Percentiles rank a stretch among this genome's conserved stretches.
Evolutionary conservation across 1,139 yeast genomes (phyloP).

Genomic region (Yamadazyma songkhlaensis): DNA sequence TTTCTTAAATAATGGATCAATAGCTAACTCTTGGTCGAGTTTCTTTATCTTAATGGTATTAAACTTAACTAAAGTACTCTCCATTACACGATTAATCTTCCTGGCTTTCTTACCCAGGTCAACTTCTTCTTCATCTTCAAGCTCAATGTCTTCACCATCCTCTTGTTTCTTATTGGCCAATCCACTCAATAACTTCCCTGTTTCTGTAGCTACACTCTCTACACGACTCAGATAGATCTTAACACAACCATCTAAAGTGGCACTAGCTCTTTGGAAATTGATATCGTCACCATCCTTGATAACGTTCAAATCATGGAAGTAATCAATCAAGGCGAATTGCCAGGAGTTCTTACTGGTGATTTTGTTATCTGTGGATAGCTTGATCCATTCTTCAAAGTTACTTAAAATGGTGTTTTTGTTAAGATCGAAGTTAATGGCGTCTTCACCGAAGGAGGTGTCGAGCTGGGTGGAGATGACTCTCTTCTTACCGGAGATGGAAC

Average conservation of each 20-base stretch:
- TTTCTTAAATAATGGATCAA: slow-evolving; percentile 86
- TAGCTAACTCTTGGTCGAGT: slow-evolving; percentile 71
- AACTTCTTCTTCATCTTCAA: slow-evolving; percentile 14
- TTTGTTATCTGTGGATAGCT: slow-evolving; percentile 83
- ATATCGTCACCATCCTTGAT: slow-evolving; percentile 42
- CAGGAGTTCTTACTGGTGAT: slow-evolving; percentile 59
- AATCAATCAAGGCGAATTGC: slow-evolving; percentile 88
- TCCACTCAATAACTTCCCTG: slow-evolving; percentile 83
- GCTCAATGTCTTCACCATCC: slow-evolving; percentile 15
- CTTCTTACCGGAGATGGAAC: slow-evolving; percentile 17
- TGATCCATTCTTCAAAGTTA: slow-evolving; percentile 90
- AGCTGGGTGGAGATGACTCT: slow-evolving; percentile 21
- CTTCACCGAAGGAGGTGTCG: slow-evolving; percentile 32
- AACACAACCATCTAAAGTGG: slow-evolving; percentile 40
- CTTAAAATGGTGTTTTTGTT: slow-evolving; percentile 45
- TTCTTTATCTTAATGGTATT: slow-evolving; percentile 64
- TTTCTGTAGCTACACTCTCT: slow-evolving; percentile 88
- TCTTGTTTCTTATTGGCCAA: slow-evolving; percentile 34
- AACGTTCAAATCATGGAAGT: slow-evolving; percentile 55
- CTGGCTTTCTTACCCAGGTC: slow-evolving; percentile 23
- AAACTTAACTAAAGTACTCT: slow-evolving; percentile 50
- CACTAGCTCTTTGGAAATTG: slow-evolving; percentile 42
- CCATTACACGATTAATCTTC: slow-evolving; percentile 39
- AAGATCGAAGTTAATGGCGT: slow-evolving; percentile 44
- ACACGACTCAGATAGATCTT: slow-evolving; percentile 56